phyloP scores from a whole-genome alignment of 1,284 basidiomycete genomes.

The Erythrobasidium hasegawianum region DNA sequence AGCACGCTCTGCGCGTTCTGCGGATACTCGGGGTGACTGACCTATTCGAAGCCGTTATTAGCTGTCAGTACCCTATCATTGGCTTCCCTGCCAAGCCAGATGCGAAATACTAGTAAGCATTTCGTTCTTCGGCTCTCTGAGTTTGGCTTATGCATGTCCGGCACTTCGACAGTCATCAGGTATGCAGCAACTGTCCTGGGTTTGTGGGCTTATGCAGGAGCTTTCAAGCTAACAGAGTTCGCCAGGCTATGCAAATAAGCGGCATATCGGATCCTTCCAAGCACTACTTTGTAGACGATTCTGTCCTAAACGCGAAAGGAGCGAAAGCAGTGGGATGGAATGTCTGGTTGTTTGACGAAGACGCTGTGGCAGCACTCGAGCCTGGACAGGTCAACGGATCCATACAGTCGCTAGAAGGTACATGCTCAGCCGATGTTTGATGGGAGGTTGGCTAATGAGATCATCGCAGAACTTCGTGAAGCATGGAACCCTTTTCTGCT shows the following conservation, averaged over 20 bases:
- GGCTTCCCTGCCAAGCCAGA: conserved; percentile 33
- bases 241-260: conserved; percentile 15
- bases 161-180: background rate
- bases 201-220: background rate
- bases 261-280: conserved; percentile 5
- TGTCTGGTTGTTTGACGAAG: conserved; percentile 23
- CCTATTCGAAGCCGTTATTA: conserved; percentile 27
- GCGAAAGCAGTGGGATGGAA: conserved; percentile 19
- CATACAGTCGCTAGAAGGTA: conserved; percentile 15
- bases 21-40: conserved; percentile 30
- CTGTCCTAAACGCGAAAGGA: conserved; percentile 28
- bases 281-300: conserved; percentile 35
- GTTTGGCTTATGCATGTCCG: background rate
- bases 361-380: conserved; percentile 1
- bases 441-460: background rate
- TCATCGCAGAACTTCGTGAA: background rate
- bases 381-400: conserved; percentile 2
- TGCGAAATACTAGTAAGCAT: conserved; percentile 22
- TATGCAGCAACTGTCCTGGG: background rate
- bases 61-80: conserved; percentile 21
- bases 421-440: background rate
- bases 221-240: background rate
- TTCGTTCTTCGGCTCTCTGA: background rate
- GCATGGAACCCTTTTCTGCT: background rate
- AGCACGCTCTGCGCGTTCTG: conserved; percentile 28